phyloP scores from a whole-genome alignment of 1,284 basidiomycete genomes.

The Trametes sp. region DNA sequence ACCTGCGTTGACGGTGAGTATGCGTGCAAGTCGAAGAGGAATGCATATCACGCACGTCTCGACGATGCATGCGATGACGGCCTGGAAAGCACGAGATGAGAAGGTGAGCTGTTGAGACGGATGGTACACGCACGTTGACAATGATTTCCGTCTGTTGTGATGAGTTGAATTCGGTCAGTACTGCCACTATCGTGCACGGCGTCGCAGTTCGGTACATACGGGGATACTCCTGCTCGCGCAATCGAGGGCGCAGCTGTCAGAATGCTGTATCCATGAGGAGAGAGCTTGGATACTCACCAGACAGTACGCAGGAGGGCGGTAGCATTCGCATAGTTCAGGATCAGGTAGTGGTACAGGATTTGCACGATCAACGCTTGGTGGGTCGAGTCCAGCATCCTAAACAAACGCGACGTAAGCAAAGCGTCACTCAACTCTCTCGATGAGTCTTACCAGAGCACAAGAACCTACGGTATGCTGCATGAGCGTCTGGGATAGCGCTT shows the following conservation, averaged over 20 bases:
- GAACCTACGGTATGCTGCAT: not conserved
- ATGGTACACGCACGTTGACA: constrained; percentile 1
- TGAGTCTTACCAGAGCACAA: not conserved
- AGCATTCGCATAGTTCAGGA: constrained; percentile 9
- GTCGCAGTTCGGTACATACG: not conserved
- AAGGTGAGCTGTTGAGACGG: not conserved
- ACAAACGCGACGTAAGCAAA: too few relatives aligned
- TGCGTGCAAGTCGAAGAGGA: not conserved
- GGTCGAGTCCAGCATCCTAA: constrained; percentile 11
- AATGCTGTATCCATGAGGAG: not conserved
- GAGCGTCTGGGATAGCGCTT: not conserved
- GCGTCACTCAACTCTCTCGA: too few relatives aligned
- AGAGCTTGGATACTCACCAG: not conserved
- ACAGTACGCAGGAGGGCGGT: not conserved
- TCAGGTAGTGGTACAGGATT: constrained; percentile 13
- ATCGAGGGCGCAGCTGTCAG: not conserved
- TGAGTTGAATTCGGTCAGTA: not conserved
- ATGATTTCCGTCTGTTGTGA: constrained; percentile 8
- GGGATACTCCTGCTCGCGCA: constrained; percentile 2
- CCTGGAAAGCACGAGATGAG: not conserved
- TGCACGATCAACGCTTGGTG: constrained; percentile 11
- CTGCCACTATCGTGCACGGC: too few relatives aligned
- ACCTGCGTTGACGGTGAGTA: not conserved
- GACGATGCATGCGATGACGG: constrained; percentile 10
- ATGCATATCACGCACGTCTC: not conserved